Percentiles rank a stretch among this genome's conserved stretches.
phyloP scores from a whole-genome alignment of 495 filamentous ascomycete genomes.

The Usnea hakonensis region DNA sequence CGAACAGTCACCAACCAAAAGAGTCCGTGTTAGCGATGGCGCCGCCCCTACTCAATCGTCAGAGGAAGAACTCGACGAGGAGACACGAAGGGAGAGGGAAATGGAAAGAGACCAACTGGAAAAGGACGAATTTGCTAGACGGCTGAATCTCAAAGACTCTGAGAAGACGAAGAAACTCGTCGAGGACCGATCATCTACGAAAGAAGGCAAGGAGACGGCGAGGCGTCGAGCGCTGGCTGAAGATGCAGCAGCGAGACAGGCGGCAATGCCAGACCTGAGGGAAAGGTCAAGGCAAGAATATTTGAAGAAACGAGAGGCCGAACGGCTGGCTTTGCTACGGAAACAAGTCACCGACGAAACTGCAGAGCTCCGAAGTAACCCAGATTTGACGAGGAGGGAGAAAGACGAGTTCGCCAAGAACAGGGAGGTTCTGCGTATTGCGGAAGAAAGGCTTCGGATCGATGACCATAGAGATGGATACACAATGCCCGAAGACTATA shows the following conservation, averaged over 20 bases:
- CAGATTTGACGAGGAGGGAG: slow-evolving; percentile 65
- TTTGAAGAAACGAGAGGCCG: slow-evolving; percentile 81
- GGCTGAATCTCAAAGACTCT: slow-evolving; percentile 61
- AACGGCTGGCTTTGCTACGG: slow-evolving; percentile 73
- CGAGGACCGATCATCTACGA: slow-evolving; percentile 54
- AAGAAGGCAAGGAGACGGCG: slow-evolving; percentile 49
- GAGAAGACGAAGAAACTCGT: slow-evolving; percentile 63
- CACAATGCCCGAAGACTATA: slow-evolving; percentile 88
- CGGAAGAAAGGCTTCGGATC: slow-evolving; percentile 79
- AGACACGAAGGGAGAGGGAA: slow-evolving; percentile 47
- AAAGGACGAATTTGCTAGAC: slow-evolving; percentile 65
- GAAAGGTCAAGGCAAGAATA: slow-evolving; percentile 86
- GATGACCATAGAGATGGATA: slow-evolving; percentile 93
- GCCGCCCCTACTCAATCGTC: slow-evolving; percentile 40
- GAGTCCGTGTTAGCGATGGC: slow-evolving; percentile 48
- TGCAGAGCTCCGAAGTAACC: slow-evolving; percentile 70
- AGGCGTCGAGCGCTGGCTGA: slow-evolving; percentile 56
- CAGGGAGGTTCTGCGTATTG: slow-evolving; percentile 74
- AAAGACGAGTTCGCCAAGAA: slow-evolving; percentile 89
- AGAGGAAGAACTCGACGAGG: slow-evolving; percentile 52
- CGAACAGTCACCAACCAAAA: slow-evolving; percentile 50
- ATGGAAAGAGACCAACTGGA: slow-evolving; percentile 59
- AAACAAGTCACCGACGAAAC: slow-evolving; percentile 91
- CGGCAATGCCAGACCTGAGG: slow-evolving; percentile 66
- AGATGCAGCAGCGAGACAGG: slow-evolving; percentile 52